These are phyloP conservation scores for Persicaria tinctoria DNA, from an alignment of 148 eudicot genomes.

Conservation along the genomic window DNA sequence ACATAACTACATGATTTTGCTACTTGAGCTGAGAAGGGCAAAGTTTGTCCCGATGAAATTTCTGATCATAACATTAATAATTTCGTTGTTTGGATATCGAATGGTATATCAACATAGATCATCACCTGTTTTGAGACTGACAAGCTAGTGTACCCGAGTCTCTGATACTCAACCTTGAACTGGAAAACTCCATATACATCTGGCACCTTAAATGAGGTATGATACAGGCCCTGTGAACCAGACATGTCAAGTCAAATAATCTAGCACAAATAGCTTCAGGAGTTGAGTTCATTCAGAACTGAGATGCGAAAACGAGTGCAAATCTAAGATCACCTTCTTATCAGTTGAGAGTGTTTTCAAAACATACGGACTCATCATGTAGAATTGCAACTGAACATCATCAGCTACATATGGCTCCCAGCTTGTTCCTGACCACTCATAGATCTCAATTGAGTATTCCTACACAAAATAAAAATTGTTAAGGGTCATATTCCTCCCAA, in stretches of 20 bases:
- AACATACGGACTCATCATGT: conserved; percentile 97
- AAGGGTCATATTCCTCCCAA: neutral
- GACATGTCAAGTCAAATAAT: neutral
- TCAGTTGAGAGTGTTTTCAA: conserved; percentile 55
- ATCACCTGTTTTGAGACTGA: conserved; percentile 84
- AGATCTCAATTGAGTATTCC: conserved; percentile 80
- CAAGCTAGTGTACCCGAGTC: conserved; percentile 85
- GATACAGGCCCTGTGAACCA: conserved; percentile 52
- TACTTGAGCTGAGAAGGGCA: neutral
- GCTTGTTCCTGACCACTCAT: conserved; percentile 80
- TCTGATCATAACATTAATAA: neutral
- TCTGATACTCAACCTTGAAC: conserved; percentile 89
- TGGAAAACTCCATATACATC: conserved; percentile 98
- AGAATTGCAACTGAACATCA: conserved; percentile 65
- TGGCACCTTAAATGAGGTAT: conserved; percentile 77
- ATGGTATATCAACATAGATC: neutral
- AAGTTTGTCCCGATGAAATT: neutral
- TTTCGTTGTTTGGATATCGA: neutral
- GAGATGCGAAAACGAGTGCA: neutral
- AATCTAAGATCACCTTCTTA: conserved; percentile 17
- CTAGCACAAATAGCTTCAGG: neutral
- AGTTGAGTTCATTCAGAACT: neutral
- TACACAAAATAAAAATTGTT: conserved; percentile 17
- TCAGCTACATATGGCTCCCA: conserved; percentile 79
- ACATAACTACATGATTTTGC: neutral